A percentile compares a stretch with the other conserved stretches of the same genome.
phyloP scores from a whole-genome alignment of 2,329 filamentous ascomycete species.

The Dothidotthia symphoricarpi region DNA sequence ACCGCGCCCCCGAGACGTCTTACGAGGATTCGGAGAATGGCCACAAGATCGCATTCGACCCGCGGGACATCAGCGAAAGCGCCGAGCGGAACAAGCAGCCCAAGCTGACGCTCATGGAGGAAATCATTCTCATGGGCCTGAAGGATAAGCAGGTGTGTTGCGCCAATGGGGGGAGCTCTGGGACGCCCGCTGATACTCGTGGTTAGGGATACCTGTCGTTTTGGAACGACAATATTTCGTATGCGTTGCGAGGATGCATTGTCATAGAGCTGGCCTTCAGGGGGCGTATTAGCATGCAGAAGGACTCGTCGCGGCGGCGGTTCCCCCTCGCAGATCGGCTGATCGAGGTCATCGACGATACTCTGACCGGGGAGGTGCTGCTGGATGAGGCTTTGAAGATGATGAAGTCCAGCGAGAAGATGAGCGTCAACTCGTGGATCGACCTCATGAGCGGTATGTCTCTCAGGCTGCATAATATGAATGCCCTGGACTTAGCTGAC shows the following conservation, averaged over 20 bases:
- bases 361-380: constrained; percentile 92
- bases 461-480: constrained; percentile 1
- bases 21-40: constrained; percentile 91
- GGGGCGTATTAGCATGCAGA: constrained; percentile 97
- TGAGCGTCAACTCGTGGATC: constrained; percentile 99
- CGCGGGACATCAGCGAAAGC: constrained; percentile 94
- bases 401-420: constrained; percentile 99
- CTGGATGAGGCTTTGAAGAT: constrained; percentile 98
- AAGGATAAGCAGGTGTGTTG: constrained; percentile 93
- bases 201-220: constrained; percentile 91
- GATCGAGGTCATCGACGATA: constrained; percentile 97
- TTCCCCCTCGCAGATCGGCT: constrained; percentile 90
- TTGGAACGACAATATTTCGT: constrained; percentile 99
- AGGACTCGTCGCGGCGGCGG: constrained; percentile 84
- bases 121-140: constrained; percentile 88
- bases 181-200: constrained; percentile 18
- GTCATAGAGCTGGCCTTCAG: constrained; percentile 96
- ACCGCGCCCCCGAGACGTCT: constrained; percentile 66
- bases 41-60: constrained; percentile 98
- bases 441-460: constrained; percentile 92
- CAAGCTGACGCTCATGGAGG: constrained; percentile 98
- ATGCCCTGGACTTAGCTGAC: constrained; percentile 19
- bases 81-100: constrained; percentile 96
- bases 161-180: constrained; percentile 6
- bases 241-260: constrained; percentile 94